phyloP scores from a whole-genome alignment of 768 basidiomycete genomes.

The Hemileccinum impolitum region DNA sequence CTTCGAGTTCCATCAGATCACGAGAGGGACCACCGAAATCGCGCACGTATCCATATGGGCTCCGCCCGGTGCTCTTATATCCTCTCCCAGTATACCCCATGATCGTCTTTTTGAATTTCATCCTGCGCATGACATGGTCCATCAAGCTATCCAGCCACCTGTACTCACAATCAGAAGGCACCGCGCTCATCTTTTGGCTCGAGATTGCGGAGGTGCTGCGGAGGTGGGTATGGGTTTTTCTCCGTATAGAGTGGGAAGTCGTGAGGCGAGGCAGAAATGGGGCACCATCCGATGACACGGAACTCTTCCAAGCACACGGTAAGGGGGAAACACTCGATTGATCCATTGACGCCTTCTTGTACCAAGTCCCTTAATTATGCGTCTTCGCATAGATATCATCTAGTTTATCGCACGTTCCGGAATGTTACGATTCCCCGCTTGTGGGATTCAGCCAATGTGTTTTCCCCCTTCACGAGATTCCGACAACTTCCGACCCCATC shows the following conservation, averaged over 20 bases:
- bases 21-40: slow-evolving; percentile 36
- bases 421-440: background rate
- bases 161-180: slow-evolving; percentile 74
- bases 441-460: no score
- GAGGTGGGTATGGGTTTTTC: slow-evolving; percentile 97
- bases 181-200: slow-evolving; percentile 80
- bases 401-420: background rate
- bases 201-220: slow-evolving; percentile 87
- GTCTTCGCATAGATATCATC: no score
- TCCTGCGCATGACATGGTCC: slow-evolving; percentile 91
- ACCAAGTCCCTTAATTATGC: slow-evolving; percentile 10
- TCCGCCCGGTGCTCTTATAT: slow-evolving; percentile 73
- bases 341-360: slow-evolving; percentile 6
- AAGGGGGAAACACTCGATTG: slow-evolving; percentile 20
- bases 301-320: slow-evolving; percentile 11
- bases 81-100: slow-evolving; percentile 84
- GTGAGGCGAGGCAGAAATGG: slow-evolving; percentile 49
- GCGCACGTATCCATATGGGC: slow-evolving; percentile 56
- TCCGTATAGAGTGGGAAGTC: slow-evolving; percentile 96
- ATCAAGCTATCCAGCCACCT: slow-evolving; percentile 87
- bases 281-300: slow-evolving; percentile 8
- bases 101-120: slow-evolving; percentile 75
- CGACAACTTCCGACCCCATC: background rate
- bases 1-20: slow-evolving; percentile 29
- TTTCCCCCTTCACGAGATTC: background rate